These are phyloP conservation scores for Magnolia changhungtana DNA, from an alignment of 164 flowering plant species.

Conservation along the genomic window DNA sequence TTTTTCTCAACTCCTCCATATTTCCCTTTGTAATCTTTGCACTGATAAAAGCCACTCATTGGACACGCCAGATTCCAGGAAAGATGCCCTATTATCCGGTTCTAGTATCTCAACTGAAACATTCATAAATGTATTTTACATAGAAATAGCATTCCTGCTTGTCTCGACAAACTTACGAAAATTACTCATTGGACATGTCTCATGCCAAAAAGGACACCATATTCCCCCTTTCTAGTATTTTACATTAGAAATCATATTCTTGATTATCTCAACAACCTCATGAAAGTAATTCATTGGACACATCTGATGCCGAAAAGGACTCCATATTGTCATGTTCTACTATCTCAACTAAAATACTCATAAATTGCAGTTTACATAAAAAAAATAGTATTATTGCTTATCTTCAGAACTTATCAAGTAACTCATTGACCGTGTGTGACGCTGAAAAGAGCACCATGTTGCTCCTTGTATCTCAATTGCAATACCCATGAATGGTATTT, in stretches of 20 bases:
- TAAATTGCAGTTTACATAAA: no score
- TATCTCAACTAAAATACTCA: no score
- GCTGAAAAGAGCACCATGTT: not conserved
- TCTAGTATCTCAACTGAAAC: no score
- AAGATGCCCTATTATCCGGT: no score
- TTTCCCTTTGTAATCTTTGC: not conserved
- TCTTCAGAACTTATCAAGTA: no score
- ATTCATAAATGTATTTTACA: no score
- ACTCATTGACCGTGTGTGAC: not conserved
- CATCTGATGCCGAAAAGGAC: not conserved
- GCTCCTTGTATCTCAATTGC: not conserved
- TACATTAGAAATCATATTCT: no score
- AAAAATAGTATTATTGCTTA: no score
- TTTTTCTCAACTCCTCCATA: not conserved
- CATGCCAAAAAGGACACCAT: not conserved
- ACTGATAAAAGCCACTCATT: not conserved
- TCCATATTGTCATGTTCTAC: not conserved
- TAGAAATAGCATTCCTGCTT: no score
- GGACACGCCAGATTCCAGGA: no score
- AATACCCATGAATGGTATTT: not conserved
- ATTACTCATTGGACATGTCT: not conserved
- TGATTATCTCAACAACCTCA: no score
- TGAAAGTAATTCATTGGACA: not conserved
- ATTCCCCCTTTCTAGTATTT: not conserved
- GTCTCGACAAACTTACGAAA: no score